Conservation (phyloP, 768 basidiomycete species). For the Boletus coccyginus region DNA sequence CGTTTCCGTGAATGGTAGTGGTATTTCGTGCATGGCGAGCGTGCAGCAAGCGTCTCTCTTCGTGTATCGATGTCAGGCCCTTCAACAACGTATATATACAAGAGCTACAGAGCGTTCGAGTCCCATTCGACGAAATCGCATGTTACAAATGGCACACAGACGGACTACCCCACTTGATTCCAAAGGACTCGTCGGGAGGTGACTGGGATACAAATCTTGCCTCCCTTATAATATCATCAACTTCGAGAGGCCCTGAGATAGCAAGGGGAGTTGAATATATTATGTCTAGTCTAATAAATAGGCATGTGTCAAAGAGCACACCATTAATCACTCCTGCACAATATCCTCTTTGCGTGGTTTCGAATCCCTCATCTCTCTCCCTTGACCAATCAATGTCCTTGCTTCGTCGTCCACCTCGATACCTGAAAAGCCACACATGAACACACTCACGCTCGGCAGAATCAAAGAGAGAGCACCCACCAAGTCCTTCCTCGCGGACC, state of each 20-base stretch:
- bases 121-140: too few relatives aligned
- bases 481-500: conserved; percentile 84
- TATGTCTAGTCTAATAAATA: conserved; percentile 13
- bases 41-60: too few relatives aligned
- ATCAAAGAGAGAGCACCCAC: conserved; percentile 36
- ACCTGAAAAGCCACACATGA: conserved; percentile 39
- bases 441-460: background rate
- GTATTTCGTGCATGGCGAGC: too few relatives aligned
- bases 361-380: conserved; percentile 73
- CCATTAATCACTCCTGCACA: conserved; percentile 57
- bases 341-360: conserved; percentile 96
- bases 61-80: too few relatives aligned
- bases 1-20: background rate
- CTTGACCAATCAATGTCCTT: conserved; percentile 77
- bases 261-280: background rate
- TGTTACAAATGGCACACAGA: too few relatives aligned
- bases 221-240: too few relatives aligned
- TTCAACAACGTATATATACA: too few relatives aligned
- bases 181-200: too few relatives aligned
- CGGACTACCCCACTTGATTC: too few relatives aligned
- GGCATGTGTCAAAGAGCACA: conserved; percentile 16
- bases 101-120: too few relatives aligned
- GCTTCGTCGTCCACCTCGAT: conserved; percentile 85
- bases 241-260: background rate
- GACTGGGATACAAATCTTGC: too few relatives aligned